These are phyloP conservation scores for Hydnomerulius pinastri DNA, from an alignment of 768 basidiomycete genomes.

Conservation along the genomic window DNA sequence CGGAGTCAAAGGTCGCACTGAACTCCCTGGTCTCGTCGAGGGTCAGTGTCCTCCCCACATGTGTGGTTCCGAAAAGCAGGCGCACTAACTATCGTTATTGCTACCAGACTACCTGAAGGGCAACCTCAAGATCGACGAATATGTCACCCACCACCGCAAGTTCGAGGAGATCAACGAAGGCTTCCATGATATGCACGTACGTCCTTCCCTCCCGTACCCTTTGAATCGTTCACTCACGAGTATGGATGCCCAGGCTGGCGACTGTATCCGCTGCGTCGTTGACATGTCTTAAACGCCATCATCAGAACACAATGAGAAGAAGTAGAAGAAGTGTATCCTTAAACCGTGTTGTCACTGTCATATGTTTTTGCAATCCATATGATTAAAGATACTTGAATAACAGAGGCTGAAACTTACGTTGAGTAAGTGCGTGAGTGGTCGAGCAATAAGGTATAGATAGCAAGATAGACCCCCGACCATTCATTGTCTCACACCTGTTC, in stretches of 20 bases:
- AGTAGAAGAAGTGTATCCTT: constrained; percentile 5
- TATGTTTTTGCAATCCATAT: not conserved
- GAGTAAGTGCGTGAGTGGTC: too few species aligned
- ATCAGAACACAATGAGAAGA: not conserved
- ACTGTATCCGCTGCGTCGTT: constrained; percentile 94
- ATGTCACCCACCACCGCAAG: constrained; percentile 84
- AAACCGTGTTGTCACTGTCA: not conserved
- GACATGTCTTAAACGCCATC: constrained; percentile 65
- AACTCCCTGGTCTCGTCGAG: constrained; percentile 91
- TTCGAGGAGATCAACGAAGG: constrained; percentile 81
- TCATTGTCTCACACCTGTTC: not conserved
- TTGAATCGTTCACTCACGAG: constrained; percentile 1
- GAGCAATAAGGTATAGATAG: constrained; percentile 13
- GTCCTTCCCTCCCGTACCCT: constrained; percentile 36
- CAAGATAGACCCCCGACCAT: constrained; percentile 1
- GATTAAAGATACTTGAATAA: too few species aligned
- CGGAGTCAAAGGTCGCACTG: constrained; percentile 96
- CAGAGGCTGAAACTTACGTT: too few species aligned
- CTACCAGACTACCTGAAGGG: constrained; percentile 77
- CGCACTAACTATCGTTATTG: constrained; percentile 3
- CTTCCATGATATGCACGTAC: constrained; percentile 96
- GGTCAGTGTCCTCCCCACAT: constrained; percentile 48
- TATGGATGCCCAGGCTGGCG: constrained; percentile 53
- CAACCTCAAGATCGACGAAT: constrained; percentile 90
- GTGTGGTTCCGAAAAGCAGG: not conserved